Conservation (phyloP, 129 eudicot genomes). For the Logfia minima region DNA sequence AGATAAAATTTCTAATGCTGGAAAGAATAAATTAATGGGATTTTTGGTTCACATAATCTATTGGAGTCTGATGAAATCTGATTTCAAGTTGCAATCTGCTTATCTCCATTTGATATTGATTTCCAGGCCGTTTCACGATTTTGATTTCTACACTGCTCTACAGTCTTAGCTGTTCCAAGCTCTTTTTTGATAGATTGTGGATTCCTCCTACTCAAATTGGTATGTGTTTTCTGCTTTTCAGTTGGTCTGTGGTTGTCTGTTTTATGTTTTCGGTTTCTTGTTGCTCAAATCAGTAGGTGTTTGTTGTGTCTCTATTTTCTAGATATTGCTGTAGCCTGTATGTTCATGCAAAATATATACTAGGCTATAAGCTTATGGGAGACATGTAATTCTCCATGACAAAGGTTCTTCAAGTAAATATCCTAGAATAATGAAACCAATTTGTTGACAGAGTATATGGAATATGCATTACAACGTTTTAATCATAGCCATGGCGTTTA, state of each 20-base stretch:
- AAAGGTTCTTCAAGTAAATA: neutral
- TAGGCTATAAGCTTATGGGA: neutral
- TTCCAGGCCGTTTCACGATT: neutral
- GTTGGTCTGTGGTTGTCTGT: neutral
- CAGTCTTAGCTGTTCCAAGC: neutral
- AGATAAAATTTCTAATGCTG: no score
- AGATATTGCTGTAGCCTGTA: no score
- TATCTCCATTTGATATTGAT: neutral
- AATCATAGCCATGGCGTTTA: neutral
- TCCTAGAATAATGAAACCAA: neutral
- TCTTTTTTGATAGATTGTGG: neutral
- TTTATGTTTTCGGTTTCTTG: neutral
- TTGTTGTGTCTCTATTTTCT: neutral
- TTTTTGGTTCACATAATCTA: neutral
- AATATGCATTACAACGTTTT: neutral
- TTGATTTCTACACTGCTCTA: neutral
- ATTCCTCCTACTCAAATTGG: neutral
- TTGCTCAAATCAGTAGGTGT: neutral
- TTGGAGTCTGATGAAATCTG: no score
- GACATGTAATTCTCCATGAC: neutral
- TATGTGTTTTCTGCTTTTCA: neutral
- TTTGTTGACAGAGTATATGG: no score
- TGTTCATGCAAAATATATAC: neutral
- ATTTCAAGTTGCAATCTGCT: neutral
- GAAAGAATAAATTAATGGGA: neutral